Conservation (phyloP, 345 rosid genomes). For the Citrus hindsii region DNA sequence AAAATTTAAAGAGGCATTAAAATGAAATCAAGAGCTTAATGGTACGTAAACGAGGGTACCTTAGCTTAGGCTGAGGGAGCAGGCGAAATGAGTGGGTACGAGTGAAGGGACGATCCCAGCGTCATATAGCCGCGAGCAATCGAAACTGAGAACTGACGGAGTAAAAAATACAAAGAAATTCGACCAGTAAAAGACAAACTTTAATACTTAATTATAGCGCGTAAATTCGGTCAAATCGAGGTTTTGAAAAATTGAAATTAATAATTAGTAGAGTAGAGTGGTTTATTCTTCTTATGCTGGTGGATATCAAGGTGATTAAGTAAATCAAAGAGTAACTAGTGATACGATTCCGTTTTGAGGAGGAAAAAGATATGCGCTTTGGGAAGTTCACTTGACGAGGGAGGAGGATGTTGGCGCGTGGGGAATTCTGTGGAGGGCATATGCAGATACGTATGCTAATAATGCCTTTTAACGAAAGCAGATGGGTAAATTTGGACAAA, state of each 20-base stretch:
- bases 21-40: not conserved
- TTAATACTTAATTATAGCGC: not conserved
- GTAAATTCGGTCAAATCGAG: constrained; percentile 12
- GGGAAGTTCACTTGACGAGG: not conserved
- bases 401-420: not conserved
- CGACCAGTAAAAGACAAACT: not conserved
- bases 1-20: not conserved
- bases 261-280: not conserved
- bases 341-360: not conserved
- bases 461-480: too few species aligned
- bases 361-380: not conserved
- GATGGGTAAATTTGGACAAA: too few species aligned
- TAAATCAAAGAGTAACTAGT: not conserved
- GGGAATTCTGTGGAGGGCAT: not conserved
- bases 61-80: not conserved
- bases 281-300: constrained; percentile 1
- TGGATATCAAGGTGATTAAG: not conserved
- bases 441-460: too few species aligned
- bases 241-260: not conserved
- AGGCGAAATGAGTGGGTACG: not conserved
- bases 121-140: not conserved
- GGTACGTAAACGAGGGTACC: not conserved
- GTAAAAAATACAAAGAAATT: not conserved
- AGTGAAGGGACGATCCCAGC: not conserved
- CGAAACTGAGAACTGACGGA: not conserved